phyloP scores from a whole-genome alignment of 2,329 filamentous ascomycete species.

The Diaporthe batatas region DNA sequence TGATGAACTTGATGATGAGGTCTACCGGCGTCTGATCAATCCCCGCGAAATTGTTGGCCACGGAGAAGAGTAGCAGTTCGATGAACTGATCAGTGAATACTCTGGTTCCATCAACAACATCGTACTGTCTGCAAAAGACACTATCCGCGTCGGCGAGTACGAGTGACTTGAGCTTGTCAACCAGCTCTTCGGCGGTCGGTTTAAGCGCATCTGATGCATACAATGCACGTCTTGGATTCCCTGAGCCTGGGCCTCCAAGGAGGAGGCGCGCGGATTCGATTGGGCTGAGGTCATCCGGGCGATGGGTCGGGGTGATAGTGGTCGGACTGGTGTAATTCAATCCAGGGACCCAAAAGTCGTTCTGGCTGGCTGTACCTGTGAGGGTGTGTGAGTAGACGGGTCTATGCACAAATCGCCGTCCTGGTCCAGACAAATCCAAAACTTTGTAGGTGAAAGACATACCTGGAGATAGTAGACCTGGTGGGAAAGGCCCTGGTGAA shows the following conservation, averaged over 20 bases:
- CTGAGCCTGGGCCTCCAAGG: too few relatives aligned
- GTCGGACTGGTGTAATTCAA: neutral
- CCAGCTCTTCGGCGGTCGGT: neutral
- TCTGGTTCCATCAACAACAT: neutral
- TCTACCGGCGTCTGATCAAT: neutral
- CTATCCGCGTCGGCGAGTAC: neutral
- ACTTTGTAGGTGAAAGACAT: neutral
- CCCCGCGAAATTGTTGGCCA: slow-evolving; percentile 3
- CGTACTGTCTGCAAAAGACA: too few relatives aligned
- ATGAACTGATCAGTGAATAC: neutral
- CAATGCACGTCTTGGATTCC: neutral
- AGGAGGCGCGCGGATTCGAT: neutral
- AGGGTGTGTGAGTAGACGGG: neutral
- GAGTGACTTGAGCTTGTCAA: neutral
- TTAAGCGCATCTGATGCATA: rapidly evolving
- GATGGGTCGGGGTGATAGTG: neutral
- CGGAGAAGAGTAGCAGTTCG: neutral
- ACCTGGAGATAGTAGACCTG: neutral
- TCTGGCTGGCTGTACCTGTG: neutral
- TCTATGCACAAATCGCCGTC: rapidly evolving
- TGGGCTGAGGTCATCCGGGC: neutral
- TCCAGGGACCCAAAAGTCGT: neutral
- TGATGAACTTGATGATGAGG: neutral
- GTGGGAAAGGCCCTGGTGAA: neutral
- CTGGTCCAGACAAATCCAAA: rapidly evolving